A percentile compares a stretch with the other conserved stretches of the same genome.
Conservation (phyloP, 177 flowering plant species). For the Tripterygium wilfordii region DNA sequence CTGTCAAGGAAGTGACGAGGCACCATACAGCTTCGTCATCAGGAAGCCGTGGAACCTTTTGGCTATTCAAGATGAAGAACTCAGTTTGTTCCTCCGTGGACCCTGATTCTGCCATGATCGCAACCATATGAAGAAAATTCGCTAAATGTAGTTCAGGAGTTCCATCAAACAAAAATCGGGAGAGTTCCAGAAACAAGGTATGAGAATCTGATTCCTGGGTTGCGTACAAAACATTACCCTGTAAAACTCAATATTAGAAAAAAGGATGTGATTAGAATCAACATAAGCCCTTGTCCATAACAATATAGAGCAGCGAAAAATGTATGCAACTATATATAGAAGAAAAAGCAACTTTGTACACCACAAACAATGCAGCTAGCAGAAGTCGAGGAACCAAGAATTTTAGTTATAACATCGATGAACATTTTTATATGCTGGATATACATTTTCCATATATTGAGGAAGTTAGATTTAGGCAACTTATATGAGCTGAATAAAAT, state of each 20-base stretch:
- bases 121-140: conserved; percentile 91
- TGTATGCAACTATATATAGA: too few relatives aligned
- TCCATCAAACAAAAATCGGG: conserved; percentile 61
- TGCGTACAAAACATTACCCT: conserved; percentile 66
- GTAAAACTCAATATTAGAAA: conserved; percentile 9
- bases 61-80: conserved; percentile 65
- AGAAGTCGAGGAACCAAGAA: too few relatives aligned
- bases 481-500: too few relatives aligned
- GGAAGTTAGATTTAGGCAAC: too few relatives aligned
- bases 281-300: too few relatives aligned
- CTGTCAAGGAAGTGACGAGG: conserved; percentile 19
- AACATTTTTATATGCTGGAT: too few relatives aligned
- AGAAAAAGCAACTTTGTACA: too few relatives aligned
- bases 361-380: too few relatives aligned
- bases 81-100: conserved; percentile 69
- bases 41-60: conserved; percentile 70
- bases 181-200: conserved; percentile 78
- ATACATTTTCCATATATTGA: too few relatives aligned
- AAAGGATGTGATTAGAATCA: too few relatives aligned
- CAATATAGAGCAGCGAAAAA: too few relatives aligned
- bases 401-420: too few relatives aligned
- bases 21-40: conserved; percentile 68
- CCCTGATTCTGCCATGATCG: conserved; percentile 84
- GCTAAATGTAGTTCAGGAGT: conserved; percentile 67
- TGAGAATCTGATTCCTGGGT: conserved; percentile 56